Conservation (phyloP, 148 eudicot species). For the Simmondsia chinensis region DNA sequence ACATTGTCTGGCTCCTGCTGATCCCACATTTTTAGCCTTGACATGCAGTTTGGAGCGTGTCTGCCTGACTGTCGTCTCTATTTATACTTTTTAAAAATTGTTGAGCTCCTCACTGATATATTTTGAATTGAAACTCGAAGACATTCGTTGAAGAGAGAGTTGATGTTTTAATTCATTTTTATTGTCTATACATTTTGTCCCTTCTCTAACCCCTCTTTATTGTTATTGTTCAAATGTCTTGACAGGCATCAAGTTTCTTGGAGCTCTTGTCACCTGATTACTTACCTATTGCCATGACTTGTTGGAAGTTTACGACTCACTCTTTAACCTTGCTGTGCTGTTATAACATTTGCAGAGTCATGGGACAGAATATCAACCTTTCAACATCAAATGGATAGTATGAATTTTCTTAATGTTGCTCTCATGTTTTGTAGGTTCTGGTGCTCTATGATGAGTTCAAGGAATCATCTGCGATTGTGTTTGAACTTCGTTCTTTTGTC, state of each 20-base stretch:
- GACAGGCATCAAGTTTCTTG: constrained; percentile 83
- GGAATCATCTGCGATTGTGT: constrained; percentile 7
- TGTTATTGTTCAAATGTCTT: constrained; percentile 51
- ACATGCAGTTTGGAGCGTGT: too few relatives aligned
- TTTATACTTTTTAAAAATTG: too few relatives aligned
- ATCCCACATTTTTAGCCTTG: too few relatives aligned
- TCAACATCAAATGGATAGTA: too few relatives aligned
- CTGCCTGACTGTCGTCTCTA: too few relatives aligned
- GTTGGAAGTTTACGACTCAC: constrained; percentile 96
- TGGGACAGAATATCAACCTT: constrained; percentile 19
- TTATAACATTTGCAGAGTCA: constrained; percentile 84
- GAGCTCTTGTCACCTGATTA: constrained; percentile 81
- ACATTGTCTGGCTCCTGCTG: too few relatives aligned
- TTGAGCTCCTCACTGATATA: too few relatives aligned
- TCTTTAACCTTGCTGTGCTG: constrained; percentile 89
- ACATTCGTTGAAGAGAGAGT: too few relatives aligned
- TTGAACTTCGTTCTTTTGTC: constrained; percentile 2
- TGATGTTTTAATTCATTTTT: not conserved
- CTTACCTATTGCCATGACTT: constrained; percentile 67
- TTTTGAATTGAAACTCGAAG: too few relatives aligned
- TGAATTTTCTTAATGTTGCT: too few relatives aligned
- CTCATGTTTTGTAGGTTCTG: too few relatives aligned
- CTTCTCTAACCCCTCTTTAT: constrained; percentile 32
- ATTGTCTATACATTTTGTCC: constrained; percentile 3
- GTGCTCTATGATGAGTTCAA: too few relatives aligned